Evolutionary conservation across 2,329 filamentous ascomycete species (phyloP), one percentile per base, ranked within the genome.

Genomic region (Coniochaeta hoffmannii): DNA sequence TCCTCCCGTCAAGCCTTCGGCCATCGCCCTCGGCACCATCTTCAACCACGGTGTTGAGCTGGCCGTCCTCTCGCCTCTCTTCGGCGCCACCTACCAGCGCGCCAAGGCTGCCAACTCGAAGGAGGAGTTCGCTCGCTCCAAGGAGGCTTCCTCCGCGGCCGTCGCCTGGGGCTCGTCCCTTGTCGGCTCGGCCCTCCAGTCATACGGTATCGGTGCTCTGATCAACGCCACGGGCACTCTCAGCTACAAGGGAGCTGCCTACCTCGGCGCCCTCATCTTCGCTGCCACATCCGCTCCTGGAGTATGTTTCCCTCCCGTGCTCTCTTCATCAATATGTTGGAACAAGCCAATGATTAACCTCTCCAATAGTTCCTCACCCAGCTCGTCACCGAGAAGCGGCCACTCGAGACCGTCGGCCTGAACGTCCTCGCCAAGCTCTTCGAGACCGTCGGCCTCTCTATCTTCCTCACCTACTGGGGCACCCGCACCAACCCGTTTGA

Each of bases 401-500:
- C 93, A 53, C 74, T 94, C 57, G 93, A 97, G 74, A 93, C 89
- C 60, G 85, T 97, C 63, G 90, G 90, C 64, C 87, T 97, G 62
- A 89, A 88, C 69, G 83, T 88, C 60, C 76, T 94, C 53, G 87
- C 89, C 68, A 92, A 94, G 75, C 76, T 94, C 64, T 83, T 96
- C 64, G 94, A 97, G 83, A 97, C 94, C 3, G 83, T 97, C 58
- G 94, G 93, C 61, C 83, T 97, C 57, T 91, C 88, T 60, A 71
- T 96, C 67, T 90, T 97, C 83, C 80, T 97, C 66, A 96, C 90
- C 70, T 97, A 90, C 88, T 97, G 93, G 93, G 93, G 93, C 68
- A 97, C 93, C 68, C 87, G 89, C 70, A 94, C 90, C 76, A 93
- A 91, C 79, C 90, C 90, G 58, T 95, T 96, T 73, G 85, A 91